phyloP scores from a whole-genome alignment of 2,329 filamentous ascomycete genomes.

The Cercospora sesami region DNA sequence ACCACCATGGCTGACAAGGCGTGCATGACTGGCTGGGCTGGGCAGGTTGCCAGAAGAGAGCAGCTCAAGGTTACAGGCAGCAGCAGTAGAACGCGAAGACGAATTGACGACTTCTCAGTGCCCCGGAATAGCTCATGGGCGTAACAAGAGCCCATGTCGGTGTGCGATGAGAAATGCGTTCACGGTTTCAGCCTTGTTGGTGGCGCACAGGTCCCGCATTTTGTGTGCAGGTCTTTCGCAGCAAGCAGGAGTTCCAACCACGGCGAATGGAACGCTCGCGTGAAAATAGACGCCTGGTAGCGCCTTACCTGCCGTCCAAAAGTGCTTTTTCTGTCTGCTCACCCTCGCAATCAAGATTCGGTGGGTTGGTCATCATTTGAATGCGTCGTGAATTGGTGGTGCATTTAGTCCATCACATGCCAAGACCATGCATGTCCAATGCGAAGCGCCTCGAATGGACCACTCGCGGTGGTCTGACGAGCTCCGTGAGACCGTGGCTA shows the following conservation, averaged over 20 bases:
- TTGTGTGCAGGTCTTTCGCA: background rate
- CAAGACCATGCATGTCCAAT: background rate
- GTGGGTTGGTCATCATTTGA: background rate
- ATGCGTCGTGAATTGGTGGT: background rate
- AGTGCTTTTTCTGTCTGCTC: background rate
- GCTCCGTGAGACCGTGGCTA: background rate
- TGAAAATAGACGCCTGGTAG: background rate
- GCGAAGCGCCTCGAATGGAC: background rate
- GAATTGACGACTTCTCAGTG: background rate
- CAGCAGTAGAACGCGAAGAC: background rate
- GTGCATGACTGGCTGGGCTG: background rate
- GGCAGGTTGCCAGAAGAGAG: background rate
- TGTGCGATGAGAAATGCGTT: background rate
- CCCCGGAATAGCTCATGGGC: background rate
- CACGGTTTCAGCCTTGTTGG: conserved; percentile 14
- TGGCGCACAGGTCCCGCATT: conserved; percentile 7
- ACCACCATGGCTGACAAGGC: background rate
- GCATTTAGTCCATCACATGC: background rate
- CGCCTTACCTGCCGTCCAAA: background rate
- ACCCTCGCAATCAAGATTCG: background rate
- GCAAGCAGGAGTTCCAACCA: background rate
- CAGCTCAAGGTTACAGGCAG: background rate
- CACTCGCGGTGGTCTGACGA: background rate
- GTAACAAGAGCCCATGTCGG: background rate
- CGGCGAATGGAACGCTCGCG: background rate